phyloP scores from a whole-genome alignment of 2,329 filamentous ascomycete species.

The Fusarium fracticaudum region DNA sequence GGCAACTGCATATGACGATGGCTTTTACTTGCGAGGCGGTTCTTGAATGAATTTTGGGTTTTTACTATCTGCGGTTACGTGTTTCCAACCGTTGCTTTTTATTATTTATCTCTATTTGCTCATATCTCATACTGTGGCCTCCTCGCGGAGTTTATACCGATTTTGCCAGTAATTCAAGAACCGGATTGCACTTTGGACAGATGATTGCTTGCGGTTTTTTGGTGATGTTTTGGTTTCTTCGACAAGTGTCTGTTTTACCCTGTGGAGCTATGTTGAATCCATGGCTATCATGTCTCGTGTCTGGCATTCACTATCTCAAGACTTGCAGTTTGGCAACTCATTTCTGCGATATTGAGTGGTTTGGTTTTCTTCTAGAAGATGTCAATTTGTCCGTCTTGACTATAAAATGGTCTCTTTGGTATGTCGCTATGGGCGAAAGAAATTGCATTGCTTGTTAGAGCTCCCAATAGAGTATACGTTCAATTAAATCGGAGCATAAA shows the following conservation, averaged over 20 bases:
- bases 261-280: neutral
- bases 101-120: conserved; percentile 35
- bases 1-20: conserved; percentile 42
- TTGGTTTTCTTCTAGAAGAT: neutral
- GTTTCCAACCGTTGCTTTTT: conserved; percentile 30
- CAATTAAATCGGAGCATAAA: neutral
- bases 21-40: conserved; percentile 42
- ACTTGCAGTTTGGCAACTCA: neutral
- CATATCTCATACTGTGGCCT: conserved; percentile 36
- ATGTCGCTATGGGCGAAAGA: neutral
- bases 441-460: neutral
- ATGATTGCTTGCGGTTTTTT: conserved; percentile 6
- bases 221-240: neutral
- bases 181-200: conserved; percentile 27
- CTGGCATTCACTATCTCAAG: neutral
- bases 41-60: conserved; percentile 45
- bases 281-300: neutral
- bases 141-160: conserved; percentile 44
- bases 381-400: neutral
- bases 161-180: conserved; percentile 44
- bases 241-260: neutral
- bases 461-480: neutral
- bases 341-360: neutral
- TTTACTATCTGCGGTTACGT: conserved; percentile 32
- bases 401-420: neutral